Conservation (phyloP, 2,329 filamentous ascomycete genomes). For the Cercospora sp. region DNA sequence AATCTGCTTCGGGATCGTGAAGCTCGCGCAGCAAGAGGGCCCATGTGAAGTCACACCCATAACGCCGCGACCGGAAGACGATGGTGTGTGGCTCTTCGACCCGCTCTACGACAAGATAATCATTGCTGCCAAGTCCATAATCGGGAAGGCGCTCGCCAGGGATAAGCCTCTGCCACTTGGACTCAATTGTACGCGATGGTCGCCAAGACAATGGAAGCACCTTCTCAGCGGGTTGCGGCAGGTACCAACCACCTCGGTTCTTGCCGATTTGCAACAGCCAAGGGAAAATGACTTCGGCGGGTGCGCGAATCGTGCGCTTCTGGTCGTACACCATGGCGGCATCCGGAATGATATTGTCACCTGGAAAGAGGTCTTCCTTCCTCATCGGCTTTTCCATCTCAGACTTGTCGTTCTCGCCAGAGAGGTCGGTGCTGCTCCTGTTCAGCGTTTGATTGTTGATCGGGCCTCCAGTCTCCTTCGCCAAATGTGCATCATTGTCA, state of each 20-base stretch:
- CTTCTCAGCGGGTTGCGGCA: conserved; percentile 20
- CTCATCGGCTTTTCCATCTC: not conserved
- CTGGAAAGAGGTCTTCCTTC: conserved; percentile 15
- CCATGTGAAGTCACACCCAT: conserved; percentile 27
- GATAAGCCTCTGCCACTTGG: conserved; percentile 23
- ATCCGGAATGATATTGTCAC: conserved; percentile 26
- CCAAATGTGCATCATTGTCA: not conserved
- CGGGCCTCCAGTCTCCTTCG: conserved; percentile 3
- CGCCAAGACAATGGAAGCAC: conserved; percentile 22
- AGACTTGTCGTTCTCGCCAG: conserved; percentile 8
- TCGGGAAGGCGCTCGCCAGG: conserved; percentile 27
- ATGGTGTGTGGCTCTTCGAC: conserved; percentile 19
- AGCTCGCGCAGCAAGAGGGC: conserved; percentile 26
- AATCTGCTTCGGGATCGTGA: conserved; percentile 7
- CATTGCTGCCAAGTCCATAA: conserved; percentile 27
- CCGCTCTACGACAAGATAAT: conserved; percentile 27
- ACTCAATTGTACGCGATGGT: conserved; percentile 22
- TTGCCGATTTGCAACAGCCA: conserved; percentile 31
- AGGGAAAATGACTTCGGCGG: conserved; percentile 24
- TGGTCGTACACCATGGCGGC: conserved; percentile 30
- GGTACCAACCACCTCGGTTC: conserved; percentile 30
- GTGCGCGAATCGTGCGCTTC: conserved; percentile 20
- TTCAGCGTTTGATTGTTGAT: not conserved
- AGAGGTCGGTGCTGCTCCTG: conserved; percentile 12
- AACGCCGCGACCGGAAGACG: conserved; percentile 23